phyloP scores from a whole-genome alignment of 148 eudicot species.

The Vaccinium corymbosum region DNA sequence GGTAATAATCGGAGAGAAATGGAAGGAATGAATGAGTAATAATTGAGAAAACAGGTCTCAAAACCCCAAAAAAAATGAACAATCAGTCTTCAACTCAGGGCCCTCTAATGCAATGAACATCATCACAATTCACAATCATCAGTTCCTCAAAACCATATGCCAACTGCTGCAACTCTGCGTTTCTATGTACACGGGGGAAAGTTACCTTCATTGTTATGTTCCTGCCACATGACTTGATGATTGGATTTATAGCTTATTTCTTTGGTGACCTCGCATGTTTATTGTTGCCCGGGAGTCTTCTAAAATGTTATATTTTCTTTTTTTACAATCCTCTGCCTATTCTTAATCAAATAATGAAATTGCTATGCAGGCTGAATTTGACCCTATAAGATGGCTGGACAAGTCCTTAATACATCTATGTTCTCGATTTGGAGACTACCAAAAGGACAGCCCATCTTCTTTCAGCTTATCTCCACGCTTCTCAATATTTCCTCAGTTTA shows the following conservation, averaged over 20 bases:
- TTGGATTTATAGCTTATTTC: background rate
- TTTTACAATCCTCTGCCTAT: background rate
- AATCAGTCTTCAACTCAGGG: background rate
- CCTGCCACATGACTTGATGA: background rate
- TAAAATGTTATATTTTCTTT: background rate
- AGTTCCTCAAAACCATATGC: background rate
- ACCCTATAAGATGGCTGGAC: slow-evolving; percentile 97
- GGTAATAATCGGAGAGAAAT: no score
- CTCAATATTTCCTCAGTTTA: slow-evolving; percentile 93
- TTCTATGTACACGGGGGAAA: background rate
- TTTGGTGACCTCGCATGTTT: background rate
- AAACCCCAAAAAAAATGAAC: no score
- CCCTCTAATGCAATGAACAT: slow-evolving; percentile 6
- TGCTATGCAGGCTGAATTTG: slow-evolving; percentile 84
- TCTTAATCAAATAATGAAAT: background rate
- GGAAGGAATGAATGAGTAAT: no score
- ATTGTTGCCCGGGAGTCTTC: background rate
- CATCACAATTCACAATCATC: background rate
- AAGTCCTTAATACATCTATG: slow-evolving; percentile 82
- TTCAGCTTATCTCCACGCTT: slow-evolving; percentile 83
- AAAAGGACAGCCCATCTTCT: slow-evolving; percentile 73
- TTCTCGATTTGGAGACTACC: slow-evolving; percentile 84
- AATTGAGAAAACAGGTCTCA: no score
- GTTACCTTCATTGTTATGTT: background rate
- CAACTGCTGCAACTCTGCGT: background rate